Conservation (phyloP, 1,139 yeast species). For the Pichia terricola region DNA sequence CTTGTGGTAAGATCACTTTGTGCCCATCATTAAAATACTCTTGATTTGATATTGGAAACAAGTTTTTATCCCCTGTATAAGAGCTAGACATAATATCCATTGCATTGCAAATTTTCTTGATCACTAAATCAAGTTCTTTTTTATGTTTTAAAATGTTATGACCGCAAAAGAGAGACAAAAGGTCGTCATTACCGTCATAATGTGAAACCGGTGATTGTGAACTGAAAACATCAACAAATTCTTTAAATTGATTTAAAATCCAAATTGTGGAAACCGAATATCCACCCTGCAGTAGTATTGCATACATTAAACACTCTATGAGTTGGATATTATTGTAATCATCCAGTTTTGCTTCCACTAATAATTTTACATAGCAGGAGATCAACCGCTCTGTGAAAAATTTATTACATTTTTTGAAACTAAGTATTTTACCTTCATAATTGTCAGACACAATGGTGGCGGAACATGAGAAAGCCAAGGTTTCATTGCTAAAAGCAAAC, state of each 20-base stretch:
- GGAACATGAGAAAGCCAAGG: neutral
- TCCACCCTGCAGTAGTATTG: constrained; percentile 35
- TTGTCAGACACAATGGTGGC: neutral
- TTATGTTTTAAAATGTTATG: neutral
- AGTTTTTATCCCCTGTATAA: too few relatives aligned
- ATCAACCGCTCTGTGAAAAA: constrained; percentile 26
- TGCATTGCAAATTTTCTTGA: constrained; percentile 2
- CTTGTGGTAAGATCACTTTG: constrained; percentile 7
- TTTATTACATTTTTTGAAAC: constrained; percentile 7
- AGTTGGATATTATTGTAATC: constrained; percentile 28
- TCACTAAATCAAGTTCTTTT: neutral
- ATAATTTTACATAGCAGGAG: constrained; percentile 28
- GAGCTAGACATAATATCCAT: neutral
- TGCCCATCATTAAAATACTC: neutral
- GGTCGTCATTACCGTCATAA: constrained; percentile 14
- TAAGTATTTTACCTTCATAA: neutral
- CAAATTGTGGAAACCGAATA: constrained; percentile 33
- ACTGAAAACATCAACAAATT: constrained; percentile 18
- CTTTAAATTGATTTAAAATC: constrained; percentile 30
- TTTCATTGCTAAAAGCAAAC: neutral
- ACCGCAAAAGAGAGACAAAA: constrained; percentile 1
- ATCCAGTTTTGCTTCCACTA: constrained; percentile 27
- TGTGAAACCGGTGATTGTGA: constrained; percentile 16
- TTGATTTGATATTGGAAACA: too few relatives aligned
- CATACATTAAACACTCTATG: constrained; percentile 33